A percentile compares a stretch with the other conserved stretches of the same genome.
Conservation (phyloP, 768 basidiomycete species). For the Neoboletus brunneissimus region DNA sequence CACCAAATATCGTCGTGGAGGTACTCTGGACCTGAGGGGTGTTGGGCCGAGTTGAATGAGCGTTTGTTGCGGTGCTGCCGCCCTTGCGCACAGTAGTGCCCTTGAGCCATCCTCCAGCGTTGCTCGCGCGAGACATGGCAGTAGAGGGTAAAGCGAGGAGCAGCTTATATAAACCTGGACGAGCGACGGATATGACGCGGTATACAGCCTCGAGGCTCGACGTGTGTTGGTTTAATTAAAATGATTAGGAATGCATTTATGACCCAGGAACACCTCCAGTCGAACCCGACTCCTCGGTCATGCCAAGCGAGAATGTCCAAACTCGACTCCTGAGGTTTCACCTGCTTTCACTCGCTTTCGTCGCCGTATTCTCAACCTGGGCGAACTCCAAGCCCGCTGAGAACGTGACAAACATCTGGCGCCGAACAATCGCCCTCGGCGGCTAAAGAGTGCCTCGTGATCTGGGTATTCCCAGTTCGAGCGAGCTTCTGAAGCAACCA, state of each 20-base stretch:
- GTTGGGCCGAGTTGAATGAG: conserved; percentile 52
- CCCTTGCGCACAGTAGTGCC: conserved; percentile 77
- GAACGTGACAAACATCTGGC: not conserved
- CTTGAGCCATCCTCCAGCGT: conserved; percentile 52
- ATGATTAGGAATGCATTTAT: not conserved
- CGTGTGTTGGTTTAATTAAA: not conserved
- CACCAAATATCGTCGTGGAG: conserved; percentile 71
- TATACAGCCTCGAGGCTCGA: too few species aligned
- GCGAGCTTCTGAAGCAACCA: conserved; percentile 12
- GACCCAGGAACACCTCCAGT: not conserved
- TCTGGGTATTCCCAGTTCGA: conserved; percentile 12
- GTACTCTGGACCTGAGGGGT: conserved; percentile 72
- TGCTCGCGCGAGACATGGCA: conserved; percentile 33
- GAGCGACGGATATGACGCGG: too few species aligned
- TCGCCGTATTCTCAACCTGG: not conserved
- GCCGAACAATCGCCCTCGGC: not conserved
- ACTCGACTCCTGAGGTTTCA: not conserved
- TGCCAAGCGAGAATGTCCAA: not conserved
- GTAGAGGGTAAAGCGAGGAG: not conserved
- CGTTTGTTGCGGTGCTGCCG: conserved; percentile 41
- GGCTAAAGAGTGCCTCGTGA: conserved; percentile 9
- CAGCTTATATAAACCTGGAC: conserved; percentile 13
- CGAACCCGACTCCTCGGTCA: too few species aligned
- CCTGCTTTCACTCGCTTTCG: not conserved
- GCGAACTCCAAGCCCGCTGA: not conserved